Percentiles rank a stretch among this genome's conserved stretches.
Conservation (phyloP, 208 protist species). For the Leptomonas seymouri region DNA sequence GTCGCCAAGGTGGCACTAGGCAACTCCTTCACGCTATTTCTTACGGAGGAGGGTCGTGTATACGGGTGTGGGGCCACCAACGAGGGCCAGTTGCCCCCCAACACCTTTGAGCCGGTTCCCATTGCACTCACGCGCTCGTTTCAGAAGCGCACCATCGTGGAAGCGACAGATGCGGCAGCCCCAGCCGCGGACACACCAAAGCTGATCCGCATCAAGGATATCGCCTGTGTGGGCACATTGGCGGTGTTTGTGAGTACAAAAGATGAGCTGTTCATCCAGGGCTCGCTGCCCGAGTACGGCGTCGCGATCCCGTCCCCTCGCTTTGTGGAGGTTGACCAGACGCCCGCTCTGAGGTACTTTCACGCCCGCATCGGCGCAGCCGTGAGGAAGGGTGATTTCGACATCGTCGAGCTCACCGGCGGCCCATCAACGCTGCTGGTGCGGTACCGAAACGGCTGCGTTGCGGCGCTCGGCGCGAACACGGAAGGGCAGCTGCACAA, state of each 20-base stretch:
- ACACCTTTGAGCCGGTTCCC: constrained; percentile 66
- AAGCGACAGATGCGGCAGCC: constrained; percentile 1
- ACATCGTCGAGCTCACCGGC: constrained; percentile 37
- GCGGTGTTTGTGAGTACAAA: constrained; percentile 56
- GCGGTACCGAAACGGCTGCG: constrained; percentile 69
- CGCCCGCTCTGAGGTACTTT: constrained; percentile 23
- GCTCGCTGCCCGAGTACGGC: constrained; percentile 65
- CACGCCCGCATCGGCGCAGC: constrained; percentile 2
- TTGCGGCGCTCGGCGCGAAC: constrained; percentile 66
- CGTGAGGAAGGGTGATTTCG: constrained; percentile 27
- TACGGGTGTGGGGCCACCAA: constrained; percentile 77
- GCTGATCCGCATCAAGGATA: constrained; percentile 67
- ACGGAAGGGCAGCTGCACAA: constrained; percentile 71
- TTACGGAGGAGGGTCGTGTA: constrained; percentile 60
- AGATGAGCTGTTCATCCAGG: constrained; percentile 73
- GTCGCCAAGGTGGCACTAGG: constrained; percentile 62
- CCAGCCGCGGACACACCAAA: constrained; percentile 12
- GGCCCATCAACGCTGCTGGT: constrained; percentile 65
- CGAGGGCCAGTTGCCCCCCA: constrained; percentile 61
- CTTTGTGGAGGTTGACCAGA: constrained; percentile 53
- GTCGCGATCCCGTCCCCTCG: constrained; percentile 53
- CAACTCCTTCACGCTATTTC: constrained; percentile 76
- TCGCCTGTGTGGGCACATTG: constrained; percentile 57
- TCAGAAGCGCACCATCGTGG: constrained; percentile 15
- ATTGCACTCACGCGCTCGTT: constrained; percentile 59